These are phyloP conservation scores for Ganoderma multipileum DNA, from an alignment of 1,284 basidiomycete genomes.

Conservation along the genomic window DNA sequence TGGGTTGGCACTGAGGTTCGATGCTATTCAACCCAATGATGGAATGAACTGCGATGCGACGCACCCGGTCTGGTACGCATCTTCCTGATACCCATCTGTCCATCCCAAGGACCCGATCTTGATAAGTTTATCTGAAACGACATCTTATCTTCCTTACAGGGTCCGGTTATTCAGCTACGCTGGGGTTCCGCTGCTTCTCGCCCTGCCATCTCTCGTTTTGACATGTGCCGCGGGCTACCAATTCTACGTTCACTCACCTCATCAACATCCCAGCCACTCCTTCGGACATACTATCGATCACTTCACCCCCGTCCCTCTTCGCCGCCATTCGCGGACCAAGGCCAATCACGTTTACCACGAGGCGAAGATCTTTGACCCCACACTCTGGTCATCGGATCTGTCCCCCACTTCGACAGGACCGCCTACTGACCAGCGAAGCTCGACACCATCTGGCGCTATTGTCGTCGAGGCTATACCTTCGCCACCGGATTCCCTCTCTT, in stretches of 20 bases:
- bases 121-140: background rate
- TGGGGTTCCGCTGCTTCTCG: conserved; percentile 58
- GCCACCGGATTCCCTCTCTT: conserved; percentile 32
- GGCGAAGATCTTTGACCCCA: conserved; percentile 14
- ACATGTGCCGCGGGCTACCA: conserved; percentile 38
- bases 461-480: conserved; percentile 31
- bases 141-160: conserved; percentile 45
- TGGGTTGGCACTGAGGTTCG: conserved; percentile 48
- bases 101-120: background rate
- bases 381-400: conserved; percentile 3
- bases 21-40: conserved; percentile 52
- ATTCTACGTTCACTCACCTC: conserved; percentile 26
- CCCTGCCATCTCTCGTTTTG: conserved; percentile 57
- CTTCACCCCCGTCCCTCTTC: conserved; percentile 34
- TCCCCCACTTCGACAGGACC: background rate
- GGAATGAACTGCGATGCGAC: conserved; percentile 63
- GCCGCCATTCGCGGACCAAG: conserved; percentile 24
- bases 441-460: conserved; percentile 25
- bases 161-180: conserved; percentile 66
- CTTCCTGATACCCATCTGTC: conserved; percentile 1
- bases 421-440: conserved; percentile 21
- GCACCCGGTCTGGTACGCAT: conserved; percentile 58
- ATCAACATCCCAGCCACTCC: conserved; percentile 17
- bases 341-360: conserved; percentile 23
- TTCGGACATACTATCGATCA: conserved; percentile 21